These are phyloP conservation scores for Ampelomyces quisqualis DNA, from an alignment of 2,329 filamentous ascomycete genomes.

Conservation along the genomic window DNA sequence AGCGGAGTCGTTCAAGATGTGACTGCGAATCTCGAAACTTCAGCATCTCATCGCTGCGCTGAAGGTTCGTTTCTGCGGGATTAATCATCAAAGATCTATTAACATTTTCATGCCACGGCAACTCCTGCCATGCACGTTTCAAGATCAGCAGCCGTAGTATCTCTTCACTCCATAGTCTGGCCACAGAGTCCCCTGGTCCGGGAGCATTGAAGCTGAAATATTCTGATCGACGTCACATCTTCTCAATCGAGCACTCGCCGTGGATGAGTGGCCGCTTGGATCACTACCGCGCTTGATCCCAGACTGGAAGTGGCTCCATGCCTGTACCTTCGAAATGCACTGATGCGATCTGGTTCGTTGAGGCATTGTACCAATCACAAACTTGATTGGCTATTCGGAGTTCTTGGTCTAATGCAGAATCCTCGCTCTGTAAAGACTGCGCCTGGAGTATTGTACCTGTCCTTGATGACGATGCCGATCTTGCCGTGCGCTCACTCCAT, in stretches of 20 bases:
- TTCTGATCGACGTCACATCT: conserved; percentile 33
- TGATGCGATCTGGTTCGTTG: background rate
- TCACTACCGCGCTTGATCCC: conserved; percentile 16
- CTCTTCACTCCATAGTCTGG: conserved; percentile 9
- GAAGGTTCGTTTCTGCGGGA: conserved; percentile 23
- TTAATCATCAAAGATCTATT: conserved; percentile 25
- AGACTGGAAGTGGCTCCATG: background rate
- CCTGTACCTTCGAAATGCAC: background rate
- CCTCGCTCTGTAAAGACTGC: conserved; percentile 10
- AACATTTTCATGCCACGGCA: conserved; percentile 14
- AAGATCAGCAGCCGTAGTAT: conserved; percentile 27
- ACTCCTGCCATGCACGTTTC: conserved; percentile 24
- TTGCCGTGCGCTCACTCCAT: conserved; percentile 4
- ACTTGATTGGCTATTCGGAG: background rate
- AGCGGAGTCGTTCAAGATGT: conserved; percentile 1
- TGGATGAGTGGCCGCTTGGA: conserved; percentile 13
- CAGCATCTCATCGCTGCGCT: conserved; percentile 24
- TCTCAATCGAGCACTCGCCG: conserved; percentile 12
- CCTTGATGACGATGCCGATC: conserved; percentile 26
- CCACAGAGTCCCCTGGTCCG: conserved; percentile 20
- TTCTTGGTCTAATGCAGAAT: conserved; percentile 7
- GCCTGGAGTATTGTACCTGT: conserved; percentile 8
- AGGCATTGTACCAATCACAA: too few species aligned
- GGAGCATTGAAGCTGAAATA: conserved; percentile 28
- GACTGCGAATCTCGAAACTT: conserved; percentile 2